Percentiles rank a stretch among this genome's conserved stretches.
These are phyloP conservation scores for Penstemon newberryi DNA, from an alignment of 257 asterid species.

Conservation along the genomic window DNA sequence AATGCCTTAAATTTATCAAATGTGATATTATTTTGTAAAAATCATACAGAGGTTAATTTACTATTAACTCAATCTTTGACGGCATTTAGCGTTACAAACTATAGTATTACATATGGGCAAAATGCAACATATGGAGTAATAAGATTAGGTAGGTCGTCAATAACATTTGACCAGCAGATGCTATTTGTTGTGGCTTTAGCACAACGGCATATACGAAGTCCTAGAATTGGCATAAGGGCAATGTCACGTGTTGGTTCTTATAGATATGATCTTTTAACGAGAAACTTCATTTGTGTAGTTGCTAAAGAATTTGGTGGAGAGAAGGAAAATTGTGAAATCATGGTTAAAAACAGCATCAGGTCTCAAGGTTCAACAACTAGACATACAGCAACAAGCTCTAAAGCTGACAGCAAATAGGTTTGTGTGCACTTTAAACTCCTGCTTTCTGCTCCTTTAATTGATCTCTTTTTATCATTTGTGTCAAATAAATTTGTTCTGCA, in stretches of 20 bases:
- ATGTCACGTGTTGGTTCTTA: neutral
- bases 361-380: constrained; percentile 84
- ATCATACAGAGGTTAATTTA: too few relatives aligned
- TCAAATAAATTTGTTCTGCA: constrained; percentile 38
- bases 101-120: too few relatives aligned
- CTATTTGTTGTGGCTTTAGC: too few relatives aligned
- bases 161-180: too few relatives aligned
- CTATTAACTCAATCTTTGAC: too few relatives aligned
- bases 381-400: constrained; percentile 95
- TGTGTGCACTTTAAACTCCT: constrained; percentile 26
- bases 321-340: constrained; percentile 75
- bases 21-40: too few relatives aligned
- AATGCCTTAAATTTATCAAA: too few relatives aligned
- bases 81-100: too few relatives aligned
- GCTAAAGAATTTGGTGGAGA: constrained; percentile 86
- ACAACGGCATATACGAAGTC: too few relatives aligned
- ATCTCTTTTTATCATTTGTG: constrained; percentile 24
- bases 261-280: constrained; percentile 19
- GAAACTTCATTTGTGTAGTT: constrained; percentile 43
- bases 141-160: too few relatives aligned
- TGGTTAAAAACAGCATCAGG: constrained; percentile 82
- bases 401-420: constrained; percentile 98
- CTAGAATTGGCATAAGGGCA: too few relatives aligned
- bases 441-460: constrained; percentile 29
- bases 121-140: too few relatives aligned